Base-by-base conservation (phyloP, 106 monocot species). In the Dioscorea alata region DNA sequence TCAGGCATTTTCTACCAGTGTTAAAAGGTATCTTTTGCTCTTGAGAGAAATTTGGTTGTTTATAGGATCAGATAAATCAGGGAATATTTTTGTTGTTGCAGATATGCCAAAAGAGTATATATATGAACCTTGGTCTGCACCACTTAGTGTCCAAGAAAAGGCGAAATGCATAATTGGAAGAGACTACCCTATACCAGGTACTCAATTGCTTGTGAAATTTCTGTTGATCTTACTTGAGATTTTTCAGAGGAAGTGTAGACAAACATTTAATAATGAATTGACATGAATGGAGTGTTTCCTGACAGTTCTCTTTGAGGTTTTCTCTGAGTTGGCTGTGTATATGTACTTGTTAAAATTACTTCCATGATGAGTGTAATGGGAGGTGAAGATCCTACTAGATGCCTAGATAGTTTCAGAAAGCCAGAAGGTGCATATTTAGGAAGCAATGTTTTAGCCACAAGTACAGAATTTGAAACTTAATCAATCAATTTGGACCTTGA, bases 111-210 rank as follows among this genome's bases (percentile, higher is more conserved):
- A 80, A 51, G 79, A 94, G 81, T 94, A 85, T 51, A 90, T 94
- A 69, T 94, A 94, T 61, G 94, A 90, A 75, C 94, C 94, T 57
- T 94, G 90, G 90, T 85, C 80, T 67, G 90, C 94, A 57, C 94
- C 94, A 61, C 50, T 83, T 19, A 85, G 83, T 61, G 66, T 94
- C 31, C 94, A 94, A 60, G 68, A 66, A 62, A 82, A 82, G 69
- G 90, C 94, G 48, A 90, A 90, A 10, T 94, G 94, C 76, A 83
- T 94, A 31, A 79, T 94, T 59, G 94, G 94, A 20, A 74, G 58
- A 71, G 94, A 94, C 69, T 94, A 94, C 67, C 94, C 94, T 33
- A 85, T 67, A 31, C 94, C 90, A 78, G 86, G 94, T 94, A 31
- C 65, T 16, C n/a, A 33, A 13, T 31, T 22, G 68, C 17, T 28